Evolutionary conservation across 495 filamentous ascomycete species (phyloP), one percentile per base, ranked within the genome.

Genomic region (Tetracladium marchalianum): DNA sequence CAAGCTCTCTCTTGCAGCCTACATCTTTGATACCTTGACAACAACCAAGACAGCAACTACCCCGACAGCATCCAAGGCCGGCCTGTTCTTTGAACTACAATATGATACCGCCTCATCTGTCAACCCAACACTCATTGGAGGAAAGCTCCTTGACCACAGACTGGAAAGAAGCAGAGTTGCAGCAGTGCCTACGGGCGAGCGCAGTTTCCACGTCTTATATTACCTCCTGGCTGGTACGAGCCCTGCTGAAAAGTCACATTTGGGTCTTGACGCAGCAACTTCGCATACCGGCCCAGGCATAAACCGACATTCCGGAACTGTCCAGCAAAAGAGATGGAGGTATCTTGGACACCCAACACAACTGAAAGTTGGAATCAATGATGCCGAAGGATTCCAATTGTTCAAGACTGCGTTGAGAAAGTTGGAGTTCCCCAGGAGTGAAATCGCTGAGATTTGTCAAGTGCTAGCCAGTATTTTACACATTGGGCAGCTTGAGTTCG

Each of bases 21-120:
- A 94, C 61, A 76, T 96, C 18, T 96, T 97, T 62, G 92, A 98
- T 61, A 83, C 88, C 6, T 73, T 98, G 35, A 98, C 92, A 4
- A 95, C 92, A 6, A 98, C 90, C n/a, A 98, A 98, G 69, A 94
- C 90, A 13, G 75, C 87, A 15, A 95, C 90, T 5, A 95, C 90
- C 0, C 90, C 90, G 1, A 95, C 87, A 5, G 92, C 92, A 18
- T 96, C 90, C 11, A 96, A 95, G 62, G 83, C 92, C 5, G 92
- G 92, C 47, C 76, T 98, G 11, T 95, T 95, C 57, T 85, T 87
- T 61, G 92, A 98, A 56, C 70, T 98, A 22, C 92, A 98, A 64
- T 98, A 97, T 54, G 89, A 98, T 60, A 90, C 85, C 6, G 76
- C 85, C 1, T 82, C 89, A 0, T 81, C 83, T 1, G 78, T 82